Base-by-base conservation (phyloP, 768 basidiomycete genomes). In the Floccularia luteovirens region DNA sequence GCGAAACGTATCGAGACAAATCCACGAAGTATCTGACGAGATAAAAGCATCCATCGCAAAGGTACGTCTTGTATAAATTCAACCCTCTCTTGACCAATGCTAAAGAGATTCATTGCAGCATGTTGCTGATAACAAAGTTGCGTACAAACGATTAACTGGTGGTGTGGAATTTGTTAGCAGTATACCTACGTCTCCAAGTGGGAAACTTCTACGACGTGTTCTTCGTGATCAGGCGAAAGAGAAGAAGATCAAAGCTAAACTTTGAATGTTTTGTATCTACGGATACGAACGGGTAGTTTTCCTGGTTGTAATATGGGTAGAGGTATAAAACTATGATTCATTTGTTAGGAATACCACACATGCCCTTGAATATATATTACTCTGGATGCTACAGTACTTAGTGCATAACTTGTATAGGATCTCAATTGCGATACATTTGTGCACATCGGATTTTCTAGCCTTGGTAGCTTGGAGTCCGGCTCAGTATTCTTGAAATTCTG, bases 181-280 rank as follows among this genome's bases (percentile, higher is more conserved):
- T 10, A 76, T 83, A 23, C 80, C 80, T 0, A 80, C 71, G 48
- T 81, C 76, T 39, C 77, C 81, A 5, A 78, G 73, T 45, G 81
- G 81, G 24, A 77, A 77, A 38, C 52, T 77, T 1, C 54, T 78
- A 40, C 62, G 79, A 11, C 52, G 66, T 7, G 53, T 67, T 17
- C 47, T 79, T 43, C 66, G 74, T 10, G 75, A 77, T n/a, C 57
- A 66, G 20, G 75, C 72, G 3, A 69, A 14, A 14, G 10, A 28
- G 27, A 14, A 8, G 27, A 28, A 28, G 27, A 14, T 14, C 27
- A 28, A 14, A 14, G 27, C 27, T 28, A 28, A 28, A 28, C 27
- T 28, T 8, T 28, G 14, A 14, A 28, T n/a, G n/a, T n/a, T n/a
- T n/a, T n/a, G n/a, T n/a, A n/a, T n/a, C n/a, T n/a, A n/a, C n/a